Percentiles rank a stretch among this genome's conserved stretches.
phyloP scores from a whole-genome alignment of 2,329 filamentous ascomycete species.

The Fusarium torulosum region DNA sequence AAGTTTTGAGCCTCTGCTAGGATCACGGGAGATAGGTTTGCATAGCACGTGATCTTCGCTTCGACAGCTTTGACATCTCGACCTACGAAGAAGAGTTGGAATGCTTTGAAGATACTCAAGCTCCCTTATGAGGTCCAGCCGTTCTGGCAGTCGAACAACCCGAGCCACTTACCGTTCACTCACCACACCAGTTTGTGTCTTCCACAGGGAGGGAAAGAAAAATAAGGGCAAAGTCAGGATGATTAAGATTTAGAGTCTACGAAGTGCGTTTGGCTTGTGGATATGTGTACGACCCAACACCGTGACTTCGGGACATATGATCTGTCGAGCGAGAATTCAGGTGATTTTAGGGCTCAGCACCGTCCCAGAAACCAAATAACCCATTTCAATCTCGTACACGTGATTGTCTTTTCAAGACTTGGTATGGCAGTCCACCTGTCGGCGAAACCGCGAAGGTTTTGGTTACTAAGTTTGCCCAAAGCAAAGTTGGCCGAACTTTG shows the following conservation, averaged over 20 bases:
- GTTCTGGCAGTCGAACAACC: slow-evolving; percentile 9
- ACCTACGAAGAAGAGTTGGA: slow-evolving; percentile 11
- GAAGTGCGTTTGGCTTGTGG: not conserved
- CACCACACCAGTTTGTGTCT: slow-evolving; percentile 12
- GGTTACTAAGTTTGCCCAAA: no score
- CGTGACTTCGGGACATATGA: not conserved
- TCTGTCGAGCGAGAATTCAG: not conserved
- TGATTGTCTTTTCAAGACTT: no score
- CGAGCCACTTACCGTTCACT: slow-evolving; percentile 10
- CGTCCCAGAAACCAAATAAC: no score
- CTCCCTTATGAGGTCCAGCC: slow-evolving; percentile 12
- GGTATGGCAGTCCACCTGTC: no score
- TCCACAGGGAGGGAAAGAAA: not conserved
- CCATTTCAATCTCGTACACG: no score
- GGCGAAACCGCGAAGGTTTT: no score
- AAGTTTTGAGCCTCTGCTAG: not conserved
- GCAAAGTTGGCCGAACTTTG: no score
- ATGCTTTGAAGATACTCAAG: not conserved
- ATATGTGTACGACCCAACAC: not conserved
- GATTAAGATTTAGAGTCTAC: not conserved
- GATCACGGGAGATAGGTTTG: not conserved
- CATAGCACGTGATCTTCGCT: slow-evolving; percentile 26
- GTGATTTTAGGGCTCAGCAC: not conserved
- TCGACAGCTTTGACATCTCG: slow-evolving; percentile 30
- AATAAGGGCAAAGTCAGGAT: not conserved